Base-by-base conservation (phyloP, 2,329 filamentous ascomycete species). In the Sordariomycetes sp. region DNA sequence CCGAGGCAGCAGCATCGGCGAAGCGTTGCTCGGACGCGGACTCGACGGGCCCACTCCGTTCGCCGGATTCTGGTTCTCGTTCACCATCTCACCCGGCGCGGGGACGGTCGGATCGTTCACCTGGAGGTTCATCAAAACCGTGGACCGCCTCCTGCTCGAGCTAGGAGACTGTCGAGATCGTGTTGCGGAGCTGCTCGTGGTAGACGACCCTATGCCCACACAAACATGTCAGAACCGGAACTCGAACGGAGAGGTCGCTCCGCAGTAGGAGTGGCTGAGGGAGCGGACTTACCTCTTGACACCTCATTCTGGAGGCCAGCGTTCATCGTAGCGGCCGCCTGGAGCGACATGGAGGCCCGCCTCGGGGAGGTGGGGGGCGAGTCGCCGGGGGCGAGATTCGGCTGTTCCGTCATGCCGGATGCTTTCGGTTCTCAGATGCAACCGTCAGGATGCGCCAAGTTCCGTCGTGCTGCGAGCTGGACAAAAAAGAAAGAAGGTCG, bases 271-370 rank as follows among this genome's bases (percentile, higher is more conserved):
- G 45, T 7, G 42, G 34, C 20, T 25, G 55, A 25, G 52, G n/a
- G 7, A 15, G 52, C 7, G 17, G 35, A 65, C 75, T 53, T 74
- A 84, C 81, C 74, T 67, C 77, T 71, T 13, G 80, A 79, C 45
- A 80, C 75, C 65, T 87, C 81, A 61, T 80, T 81, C 62, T 87
- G 83, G 32, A 90, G 80, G 55, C 88, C 82, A 32, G 87, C 86
- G 67, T 92, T 92, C 69, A 91, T 80, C 51, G 86, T 84, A 8
- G 87, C 87, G 13, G 88, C 83, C 55, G 87, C 87, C 66, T 87
- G 87, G 10, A 94, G 77, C 15, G 87, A 90, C 60, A 81, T 78
- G 48, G 86, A 82, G 36, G 85, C 80, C 54, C 82, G 82, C 62
- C 85, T 77, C 42, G 82, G 80, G 52, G 84, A 83, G 53, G 80